Evolutionary conservation across 2,329 filamentous ascomycete genomes (phyloP).

Genomic region (Cladophialophora psammophila): DNA sequence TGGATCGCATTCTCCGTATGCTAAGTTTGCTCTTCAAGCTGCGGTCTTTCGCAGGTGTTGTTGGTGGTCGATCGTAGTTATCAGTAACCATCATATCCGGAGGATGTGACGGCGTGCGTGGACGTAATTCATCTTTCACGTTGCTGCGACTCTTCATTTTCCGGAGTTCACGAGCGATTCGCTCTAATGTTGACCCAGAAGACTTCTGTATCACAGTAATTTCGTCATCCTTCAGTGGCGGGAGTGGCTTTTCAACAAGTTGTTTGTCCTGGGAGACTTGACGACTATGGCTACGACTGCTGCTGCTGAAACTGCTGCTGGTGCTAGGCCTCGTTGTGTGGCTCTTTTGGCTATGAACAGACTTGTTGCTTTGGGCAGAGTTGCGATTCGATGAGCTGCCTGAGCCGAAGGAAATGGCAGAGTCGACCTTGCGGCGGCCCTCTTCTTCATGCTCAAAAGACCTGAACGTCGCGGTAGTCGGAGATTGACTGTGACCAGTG

Average conservation of each 20-base stretch:
- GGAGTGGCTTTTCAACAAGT: slow-evolving; percentile 52
- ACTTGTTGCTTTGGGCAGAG: slow-evolving; percentile 45
- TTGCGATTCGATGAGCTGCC: slow-evolving; percentile 49
- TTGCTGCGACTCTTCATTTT: slow-evolving; percentile 64
- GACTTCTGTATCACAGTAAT: slow-evolving; percentile 39
- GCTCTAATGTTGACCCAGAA: slow-evolving; percentile 60
- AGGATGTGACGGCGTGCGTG: slow-evolving; percentile 28
- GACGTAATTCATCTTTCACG: slow-evolving; percentile 49
- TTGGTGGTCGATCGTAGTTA: slow-evolving; percentile 26
- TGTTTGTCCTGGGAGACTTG: slow-evolving; percentile 39
- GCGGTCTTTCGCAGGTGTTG: slow-evolving; percentile 40
- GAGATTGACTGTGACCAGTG: slow-evolving; percentile 50
- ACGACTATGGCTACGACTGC: slow-evolving; percentile 36
- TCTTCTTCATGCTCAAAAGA: slow-evolving; percentile 45
- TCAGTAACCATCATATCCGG: slow-evolving; percentile 23
- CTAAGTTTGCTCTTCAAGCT: slow-evolving; percentile 40
- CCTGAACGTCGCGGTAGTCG: slow-evolving; percentile 33
- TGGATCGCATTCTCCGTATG: slow-evolving; percentile 49
- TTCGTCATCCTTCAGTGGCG: slow-evolving; percentile 44
- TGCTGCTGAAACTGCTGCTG: slow-evolving; percentile 42
- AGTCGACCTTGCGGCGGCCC: slow-evolving; percentile 65
- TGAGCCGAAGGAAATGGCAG: slow-evolving; percentile 66
- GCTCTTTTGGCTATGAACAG: slow-evolving; percentile 38
- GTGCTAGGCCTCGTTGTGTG: slow-evolving; percentile 42
- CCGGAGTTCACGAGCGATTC: slow-evolving; percentile 65